phyloP scores from a whole-genome alignment of 306 rosid species.

The Herpetospermum pedunculosum region DNA sequence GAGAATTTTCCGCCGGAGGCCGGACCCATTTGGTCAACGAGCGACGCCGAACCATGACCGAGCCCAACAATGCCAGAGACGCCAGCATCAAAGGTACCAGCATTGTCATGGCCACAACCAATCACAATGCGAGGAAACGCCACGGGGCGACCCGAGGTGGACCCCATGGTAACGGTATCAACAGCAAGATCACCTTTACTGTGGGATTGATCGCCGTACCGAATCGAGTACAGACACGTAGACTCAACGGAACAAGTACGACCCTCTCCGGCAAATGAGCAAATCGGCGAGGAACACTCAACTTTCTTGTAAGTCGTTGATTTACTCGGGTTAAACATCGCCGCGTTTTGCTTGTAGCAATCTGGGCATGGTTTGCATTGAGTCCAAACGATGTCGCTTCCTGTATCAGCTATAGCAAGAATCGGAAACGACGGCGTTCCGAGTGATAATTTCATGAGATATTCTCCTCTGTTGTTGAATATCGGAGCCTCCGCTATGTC shows the following conservation, averaged over 20 bases:
- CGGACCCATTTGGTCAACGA: constrained; percentile 22
- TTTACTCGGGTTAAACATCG: constrained; percentile 26
- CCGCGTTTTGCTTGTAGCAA: constrained; percentile 30
- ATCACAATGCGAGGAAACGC: constrained; percentile 18
- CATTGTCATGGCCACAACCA: constrained; percentile 34
- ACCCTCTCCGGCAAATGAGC: fast-evolving
- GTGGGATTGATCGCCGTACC: constrained; percentile 23
- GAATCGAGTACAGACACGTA: constrained; percentile 6
- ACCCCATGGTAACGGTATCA: constrained; percentile 33
- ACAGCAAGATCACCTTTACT: constrained; percentile 22
- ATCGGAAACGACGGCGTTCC: constrained; percentile 42
- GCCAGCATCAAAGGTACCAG: not conserved
- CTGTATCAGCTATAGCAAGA: constrained; percentile 38
- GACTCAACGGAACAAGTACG: not conserved
- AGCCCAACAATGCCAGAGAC: constrained; percentile 48
- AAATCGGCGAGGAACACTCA: constrained; percentile 7
- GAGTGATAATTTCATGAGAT: constrained; percentile 25
- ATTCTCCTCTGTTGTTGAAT: constrained; percentile 4
- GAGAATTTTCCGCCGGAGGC: constrained; percentile 30
- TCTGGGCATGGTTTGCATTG: constrained; percentile 38
- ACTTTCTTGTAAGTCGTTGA: constrained; percentile 20
- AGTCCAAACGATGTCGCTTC: constrained; percentile 44
- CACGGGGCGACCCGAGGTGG: not conserved
- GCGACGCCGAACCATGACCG: constrained; percentile 25
- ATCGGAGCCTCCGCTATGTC: not conserved